These are phyloP conservation scores for Neoarthrinium moseri DNA, from an alignment of 2,329 filamentous ascomycete genomes.

Conservation along the genomic window DNA sequence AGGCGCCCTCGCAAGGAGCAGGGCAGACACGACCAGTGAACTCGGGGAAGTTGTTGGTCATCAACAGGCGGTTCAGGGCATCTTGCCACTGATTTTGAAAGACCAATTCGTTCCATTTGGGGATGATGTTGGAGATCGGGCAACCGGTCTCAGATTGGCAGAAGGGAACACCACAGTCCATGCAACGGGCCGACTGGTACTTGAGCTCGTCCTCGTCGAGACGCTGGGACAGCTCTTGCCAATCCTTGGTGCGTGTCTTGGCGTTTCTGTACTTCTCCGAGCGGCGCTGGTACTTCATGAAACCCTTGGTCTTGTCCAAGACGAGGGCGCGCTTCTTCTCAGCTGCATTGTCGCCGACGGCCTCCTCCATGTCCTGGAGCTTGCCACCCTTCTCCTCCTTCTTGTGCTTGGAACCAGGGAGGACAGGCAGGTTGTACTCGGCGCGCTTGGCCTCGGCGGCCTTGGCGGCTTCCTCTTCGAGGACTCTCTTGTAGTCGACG, in stretches of 20 bases:
- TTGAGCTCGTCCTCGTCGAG: conserved; percentile 94
- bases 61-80: conserved; percentile 84
- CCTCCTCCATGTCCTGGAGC: conserved; percentile 86
- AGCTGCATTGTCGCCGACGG: conserved; percentile 75
- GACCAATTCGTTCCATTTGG: conserved; percentile 90
- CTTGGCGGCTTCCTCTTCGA: conserved; percentile 82
- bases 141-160: conserved; percentile 96
- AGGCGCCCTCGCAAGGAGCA: conserved; percentile 93
- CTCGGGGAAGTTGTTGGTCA: conserved; percentile 99
- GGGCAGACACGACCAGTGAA: conserved; percentile 97
- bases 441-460: conserved; percentile 81
- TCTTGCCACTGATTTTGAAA: conserved; percentile 81
- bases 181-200: conserved; percentile 94
- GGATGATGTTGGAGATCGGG: conserved; percentile 96
- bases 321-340: conserved; percentile 91
- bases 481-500: conserved; percentile 92
- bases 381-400: conserved; percentile 68
- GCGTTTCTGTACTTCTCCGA: conserved; percentile 89
- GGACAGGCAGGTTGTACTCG: conserved; percentile 76
- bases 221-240: conserved; percentile 85
- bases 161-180: conserved; percentile 98
- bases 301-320: conserved; percentile 95
- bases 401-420: conserved; percentile 67
- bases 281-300: conserved; percentile 95
- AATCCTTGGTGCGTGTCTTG: conserved; percentile 84